Conservation (phyloP, 2,329 filamentous ascomycete genomes). For the Verticillium tricorpus region DNA sequence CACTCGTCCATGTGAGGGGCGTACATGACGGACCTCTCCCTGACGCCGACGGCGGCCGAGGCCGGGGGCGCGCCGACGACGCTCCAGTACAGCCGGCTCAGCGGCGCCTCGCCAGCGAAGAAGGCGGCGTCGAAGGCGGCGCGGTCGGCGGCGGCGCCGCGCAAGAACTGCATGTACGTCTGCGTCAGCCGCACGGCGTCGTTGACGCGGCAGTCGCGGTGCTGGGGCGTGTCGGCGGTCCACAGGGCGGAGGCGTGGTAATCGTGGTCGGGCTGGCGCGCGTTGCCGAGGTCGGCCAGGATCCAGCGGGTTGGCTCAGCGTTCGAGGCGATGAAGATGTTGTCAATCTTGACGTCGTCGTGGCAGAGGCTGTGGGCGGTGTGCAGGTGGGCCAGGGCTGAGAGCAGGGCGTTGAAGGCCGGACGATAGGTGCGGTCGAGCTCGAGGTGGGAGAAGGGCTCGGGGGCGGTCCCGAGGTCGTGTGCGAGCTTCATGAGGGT, state of each 20-base stretch:
- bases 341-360: constrained; percentile 27
- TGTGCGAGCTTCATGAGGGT: constrained; percentile 19
- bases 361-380: constrained; percentile 20
- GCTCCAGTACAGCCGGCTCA: constrained; percentile 22
- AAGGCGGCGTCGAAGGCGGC: constrained; percentile 20
- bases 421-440: constrained; percentile 23
- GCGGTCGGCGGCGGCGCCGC: constrained; percentile 14
- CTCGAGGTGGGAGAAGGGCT: constrained; percentile 15
- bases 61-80: not conserved
- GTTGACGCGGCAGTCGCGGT: constrained; percentile 25
- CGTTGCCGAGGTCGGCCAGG: constrained; percentile 26
- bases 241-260: constrained; percentile 26
- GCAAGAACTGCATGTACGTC: constrained; percentile 23
- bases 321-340: constrained; percentile 21
- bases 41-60: not conserved
- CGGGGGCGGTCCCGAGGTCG: constrained; percentile 13
- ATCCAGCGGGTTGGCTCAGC: constrained; percentile 19
- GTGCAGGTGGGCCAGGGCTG: constrained; percentile 21
- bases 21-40: constrained; percentile 6
- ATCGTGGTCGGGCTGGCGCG: constrained; percentile 20
- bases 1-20: constrained; percentile 3
- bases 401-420: constrained; percentile 22
- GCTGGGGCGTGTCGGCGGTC: constrained; percentile 21
- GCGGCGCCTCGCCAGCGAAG: constrained; percentile 15
- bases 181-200: constrained; percentile 25